Evolutionary conservation across 2,329 filamentous ascomycete genomes (phyloP).

Genomic region (Cladophialophora psammophila): DNA sequence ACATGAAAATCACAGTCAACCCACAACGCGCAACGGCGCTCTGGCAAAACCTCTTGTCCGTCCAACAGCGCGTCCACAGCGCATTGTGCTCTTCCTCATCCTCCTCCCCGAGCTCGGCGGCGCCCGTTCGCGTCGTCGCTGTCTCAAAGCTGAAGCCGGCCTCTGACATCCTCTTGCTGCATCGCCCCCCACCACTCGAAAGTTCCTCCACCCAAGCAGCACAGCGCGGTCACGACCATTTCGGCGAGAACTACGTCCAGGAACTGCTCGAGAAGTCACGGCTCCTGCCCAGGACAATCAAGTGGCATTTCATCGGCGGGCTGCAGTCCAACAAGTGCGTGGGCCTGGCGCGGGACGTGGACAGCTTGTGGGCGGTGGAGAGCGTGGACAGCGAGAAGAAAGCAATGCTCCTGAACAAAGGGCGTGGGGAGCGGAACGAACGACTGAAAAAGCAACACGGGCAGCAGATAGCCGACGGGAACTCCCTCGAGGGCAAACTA

Average conservation of each 20-base stretch:
- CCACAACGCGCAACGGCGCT: slow-evolving; percentile 68
- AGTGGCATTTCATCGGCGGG: slow-evolving; percentile 97
- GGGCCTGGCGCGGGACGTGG: slow-evolving; percentile 78
- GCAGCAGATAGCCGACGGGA: slow-evolving; percentile 28
- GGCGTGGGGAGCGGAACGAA: slow-evolving; percentile 65
- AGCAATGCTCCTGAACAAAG: slow-evolving; percentile 78
- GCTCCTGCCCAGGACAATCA: slow-evolving; percentile 75
- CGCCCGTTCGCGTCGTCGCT: slow-evolving; percentile 79
- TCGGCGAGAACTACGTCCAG: slow-evolving; percentile 96
- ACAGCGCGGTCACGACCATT: slow-evolving; percentile 65
- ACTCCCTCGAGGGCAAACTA: slow-evolving; percentile 52
- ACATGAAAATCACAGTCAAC: slow-evolving; percentile 47
- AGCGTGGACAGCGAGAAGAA: slow-evolving; percentile 91
- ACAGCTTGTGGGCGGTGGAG: slow-evolving; percentile 89
- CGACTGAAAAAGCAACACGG: slow-evolving; percentile 47
- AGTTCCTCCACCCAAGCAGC: not conserved
- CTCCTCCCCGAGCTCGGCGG: slow-evolving; percentile 84
- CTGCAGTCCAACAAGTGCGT: slow-evolving; percentile 95
- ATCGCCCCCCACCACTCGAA: slow-evolving; percentile 55
- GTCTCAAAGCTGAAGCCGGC: slow-evolving; percentile 96
- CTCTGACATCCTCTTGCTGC: slow-evolving; percentile 85
- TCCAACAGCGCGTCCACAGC: slow-evolving; percentile 50
- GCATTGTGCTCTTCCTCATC: slow-evolving; percentile 79
- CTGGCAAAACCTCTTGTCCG: slow-evolving; percentile 66
- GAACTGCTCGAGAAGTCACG: slow-evolving; percentile 87